phyloP scores from a whole-genome alignment of 352 stramenopile genomes.

The Stramenopiles sp. region DNA sequence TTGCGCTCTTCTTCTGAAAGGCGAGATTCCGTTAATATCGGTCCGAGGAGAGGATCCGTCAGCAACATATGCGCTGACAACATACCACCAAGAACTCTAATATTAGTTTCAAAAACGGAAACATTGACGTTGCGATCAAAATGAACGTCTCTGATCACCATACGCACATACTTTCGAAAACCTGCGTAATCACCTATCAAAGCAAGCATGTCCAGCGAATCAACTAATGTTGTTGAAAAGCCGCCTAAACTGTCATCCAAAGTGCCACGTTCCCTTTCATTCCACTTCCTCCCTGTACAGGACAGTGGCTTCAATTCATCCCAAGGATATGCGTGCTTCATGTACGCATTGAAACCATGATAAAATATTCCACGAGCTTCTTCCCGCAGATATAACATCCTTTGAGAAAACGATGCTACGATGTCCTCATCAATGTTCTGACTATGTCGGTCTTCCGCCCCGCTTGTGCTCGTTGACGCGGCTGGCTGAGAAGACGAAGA shows the following conservation, averaged over 20 bases:
- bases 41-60: slow-evolving; percentile 32
- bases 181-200: slow-evolving; percentile 51
- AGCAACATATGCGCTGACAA: slow-evolving; percentile 65
- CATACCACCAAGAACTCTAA: slow-evolving; percentile 66
- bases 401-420: too few species aligned
- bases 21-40: too few species aligned
- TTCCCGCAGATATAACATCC: slow-evolving; percentile 32
- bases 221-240: slow-evolving; percentile 55
- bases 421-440: background rate
- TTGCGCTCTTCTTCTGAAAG: too few species aligned
- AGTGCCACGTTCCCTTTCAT: slow-evolving; percentile 47
- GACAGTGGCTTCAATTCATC: slow-evolving; percentile 59
- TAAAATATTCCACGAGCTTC: slow-evolving; percentile 62
- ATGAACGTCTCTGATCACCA: slow-evolving; percentile 29
- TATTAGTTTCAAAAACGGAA: slow-evolving; percentile 74
- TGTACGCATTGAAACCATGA: slow-evolving; percentile 60
- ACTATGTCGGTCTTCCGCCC: too few species aligned
- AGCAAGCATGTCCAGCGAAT: slow-evolving; percentile 64
- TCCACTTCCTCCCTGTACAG: slow-evolving; percentile 47
- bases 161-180: slow-evolving; percentile 43
- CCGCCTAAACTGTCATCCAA: slow-evolving; percentile 55
- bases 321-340: slow-evolving; percentile 56
- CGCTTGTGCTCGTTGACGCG: too few species aligned
- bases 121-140: slow-evolving; percentile 69
- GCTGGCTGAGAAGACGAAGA: too few species aligned